phyloP scores from a whole-genome alignment of 306 rosid species.

The Myrica gale region DNA sequence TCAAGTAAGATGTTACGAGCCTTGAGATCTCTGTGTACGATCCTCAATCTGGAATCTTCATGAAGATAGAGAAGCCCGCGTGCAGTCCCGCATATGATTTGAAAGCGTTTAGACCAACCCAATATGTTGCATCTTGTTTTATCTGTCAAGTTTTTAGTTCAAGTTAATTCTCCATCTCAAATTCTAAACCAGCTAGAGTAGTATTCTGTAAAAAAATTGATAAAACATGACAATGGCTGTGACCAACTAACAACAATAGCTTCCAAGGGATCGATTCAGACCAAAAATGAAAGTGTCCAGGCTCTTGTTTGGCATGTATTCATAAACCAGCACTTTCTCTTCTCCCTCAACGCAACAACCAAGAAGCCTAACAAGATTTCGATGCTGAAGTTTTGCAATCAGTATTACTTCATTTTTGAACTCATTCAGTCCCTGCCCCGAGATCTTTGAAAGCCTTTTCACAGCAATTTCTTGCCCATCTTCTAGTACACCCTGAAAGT shows the following conservation, averaged over 20 bases:
- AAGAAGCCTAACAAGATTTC: too few relatives aligned
- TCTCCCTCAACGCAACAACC: too few relatives aligned
- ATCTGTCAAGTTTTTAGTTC: conserved; percentile 32
- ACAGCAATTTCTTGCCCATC: too few relatives aligned
- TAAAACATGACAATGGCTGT: background rate
- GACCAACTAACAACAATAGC: background rate
- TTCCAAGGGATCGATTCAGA: too few relatives aligned
- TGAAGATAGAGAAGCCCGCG: conserved; percentile 63
- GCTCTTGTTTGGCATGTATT: too few relatives aligned
- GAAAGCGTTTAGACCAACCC: background rate
- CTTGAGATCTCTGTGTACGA: conserved; percentile 60
- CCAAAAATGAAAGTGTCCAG: too few relatives aligned
- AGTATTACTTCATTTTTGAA: too few relatives aligned
- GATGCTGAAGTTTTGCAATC: too few relatives aligned
- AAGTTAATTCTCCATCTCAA: background rate
- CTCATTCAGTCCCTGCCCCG: too few relatives aligned
- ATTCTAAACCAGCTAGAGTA: background rate
- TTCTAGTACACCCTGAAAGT: too few relatives aligned
- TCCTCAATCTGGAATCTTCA: conserved; percentile 55
- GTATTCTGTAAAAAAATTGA: background rate
- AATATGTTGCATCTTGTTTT: conserved; percentile 26
- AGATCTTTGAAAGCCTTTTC: too few relatives aligned
- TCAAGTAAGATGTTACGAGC: conserved; percentile 58
- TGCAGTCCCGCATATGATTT: conserved; percentile 22
- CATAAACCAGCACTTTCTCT: too few relatives aligned